Evolutionary conservation across 176 grass and related monocot genomes (phyloP).

Genomic region (Triticum aestivum): IWGSC_CS_RefSeq_v2.1 NC_057801.1:832100312-832100811

Average conservation of each 20-base stretch:
- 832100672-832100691: neutral
- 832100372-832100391: constrained; percentile 1
- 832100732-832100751: neutral
- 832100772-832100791: neutral
- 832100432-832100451: neutral
- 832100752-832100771: neutral
- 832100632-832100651: neutral
- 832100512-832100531: neutral
- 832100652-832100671: too few species aligned
- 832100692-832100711: too few species aligned
- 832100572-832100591: neutral
- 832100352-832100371: constrained; percentile 43
- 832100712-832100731: neutral
- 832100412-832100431: neutral
- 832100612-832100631: neutral
- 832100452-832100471: constrained; percentile 18
- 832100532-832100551: neutral
- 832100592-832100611: neutral
- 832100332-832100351: constrained; percentile 60
- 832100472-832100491: neutral
- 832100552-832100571: neutral
- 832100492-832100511: neutral
- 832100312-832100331: constrained; percentile 53
- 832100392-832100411: neutral
- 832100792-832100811: neutral